Evolutionary conservation across 164 flowering plant genomes (phyloP).

Genomic region (Annona cherimola): DNA sequence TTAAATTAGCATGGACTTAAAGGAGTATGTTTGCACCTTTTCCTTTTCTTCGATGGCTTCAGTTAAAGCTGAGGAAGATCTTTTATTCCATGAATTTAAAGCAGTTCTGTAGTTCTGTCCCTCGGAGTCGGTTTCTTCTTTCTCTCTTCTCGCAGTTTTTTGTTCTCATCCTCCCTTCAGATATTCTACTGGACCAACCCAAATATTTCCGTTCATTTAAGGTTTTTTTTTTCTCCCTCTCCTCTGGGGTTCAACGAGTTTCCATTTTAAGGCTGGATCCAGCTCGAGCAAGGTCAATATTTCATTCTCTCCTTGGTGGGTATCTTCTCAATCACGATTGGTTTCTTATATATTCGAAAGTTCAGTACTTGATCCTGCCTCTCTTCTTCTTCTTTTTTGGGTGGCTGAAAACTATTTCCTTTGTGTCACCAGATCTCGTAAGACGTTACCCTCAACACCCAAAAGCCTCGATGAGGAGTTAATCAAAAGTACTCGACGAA

Average conservation of each 20-base stretch:
- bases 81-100: constrained; percentile 53
- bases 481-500: background rate
- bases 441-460: no score
- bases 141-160: constrained; percentile 15
- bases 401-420: background rate
- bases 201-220: constrained; percentile 4
- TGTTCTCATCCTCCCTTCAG: background rate
- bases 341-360: background rate
- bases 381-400: background rate
- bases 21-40: constrained; percentile 38
- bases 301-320: background rate
- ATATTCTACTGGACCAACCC: background rate
- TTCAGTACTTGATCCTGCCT: background rate
- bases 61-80: constrained; percentile 64
- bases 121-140: constrained; percentile 38
- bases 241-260: constrained; percentile 11
- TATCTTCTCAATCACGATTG: background rate
- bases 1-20: constrained; percentile 42
- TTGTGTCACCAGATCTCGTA: background rate
- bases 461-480: no score
- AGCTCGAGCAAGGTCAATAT: background rate
- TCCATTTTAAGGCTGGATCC: constrained; percentile 6
- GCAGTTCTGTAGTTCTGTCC: constrained; percentile 46
- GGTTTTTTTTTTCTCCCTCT: constrained; percentile 10
- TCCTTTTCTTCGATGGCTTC: constrained; percentile 55